These are phyloP conservation scores for Pharus latifolius DNA, from an alignment of 176 grass and related monocot genomes.

Conservation along the genomic window DNA sequence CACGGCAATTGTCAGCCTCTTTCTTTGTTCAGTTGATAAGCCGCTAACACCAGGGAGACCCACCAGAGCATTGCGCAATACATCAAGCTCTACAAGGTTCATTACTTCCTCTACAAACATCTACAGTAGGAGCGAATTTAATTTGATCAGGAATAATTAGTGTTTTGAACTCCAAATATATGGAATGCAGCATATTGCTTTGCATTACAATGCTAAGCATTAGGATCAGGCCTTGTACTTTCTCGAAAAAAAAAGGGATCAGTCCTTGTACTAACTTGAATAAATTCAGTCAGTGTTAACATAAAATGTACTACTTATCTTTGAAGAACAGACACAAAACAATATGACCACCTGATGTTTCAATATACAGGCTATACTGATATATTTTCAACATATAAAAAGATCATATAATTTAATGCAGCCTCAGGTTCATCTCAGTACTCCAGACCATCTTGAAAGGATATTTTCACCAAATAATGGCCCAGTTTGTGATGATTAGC, in stretches of 20 bases:
- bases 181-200: too few species aligned
- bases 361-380: neutral
- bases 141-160: slow-evolving; percentile 6
- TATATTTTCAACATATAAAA: neutral
- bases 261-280: neutral
- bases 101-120: slow-evolving; percentile 66
- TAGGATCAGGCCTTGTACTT: too few species aligned
- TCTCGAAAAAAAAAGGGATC: too few species aligned
- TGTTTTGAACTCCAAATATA: neutral
- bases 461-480: neutral
- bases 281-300: neutral
- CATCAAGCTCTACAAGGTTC: slow-evolving; percentile 63
- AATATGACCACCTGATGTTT: neutral
- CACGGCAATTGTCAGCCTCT: slow-evolving; percentile 63
- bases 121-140: slow-evolving; percentile 21
- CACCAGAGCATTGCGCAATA: slow-evolving; percentile 40
- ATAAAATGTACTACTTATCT: neutral
- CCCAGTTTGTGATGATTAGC: neutral
- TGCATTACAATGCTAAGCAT: too few species aligned
- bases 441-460: neutral
- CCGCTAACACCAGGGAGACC: slow-evolving; percentile 51
- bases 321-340: neutral
- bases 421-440: neutral
- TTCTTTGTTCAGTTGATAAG: slow-evolving; percentile 64
- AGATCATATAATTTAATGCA: neutral